phyloP scores from a whole-genome alignment of 1,284 basidiomycete genomes.

The Trichosporon ovoides region DNA sequence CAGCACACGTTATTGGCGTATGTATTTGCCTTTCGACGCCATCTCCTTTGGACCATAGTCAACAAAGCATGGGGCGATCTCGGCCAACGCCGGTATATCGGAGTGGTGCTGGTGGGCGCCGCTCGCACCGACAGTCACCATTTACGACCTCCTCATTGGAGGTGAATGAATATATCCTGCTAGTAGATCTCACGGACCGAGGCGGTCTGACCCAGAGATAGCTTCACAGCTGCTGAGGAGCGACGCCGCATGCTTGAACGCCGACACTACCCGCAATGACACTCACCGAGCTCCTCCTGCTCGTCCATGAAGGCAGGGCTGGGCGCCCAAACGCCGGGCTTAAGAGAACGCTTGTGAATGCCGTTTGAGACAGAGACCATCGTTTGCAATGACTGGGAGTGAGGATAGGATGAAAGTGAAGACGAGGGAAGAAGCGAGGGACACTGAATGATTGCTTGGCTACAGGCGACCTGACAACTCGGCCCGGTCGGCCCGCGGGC shows the following conservation, averaged over 20 bases:
- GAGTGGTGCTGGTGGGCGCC: background rate
- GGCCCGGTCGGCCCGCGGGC: background rate
- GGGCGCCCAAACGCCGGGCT: conserved; percentile 74
- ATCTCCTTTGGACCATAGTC: too few species aligned
- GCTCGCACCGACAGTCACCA: too few species aligned
- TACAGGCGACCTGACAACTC: background rate
- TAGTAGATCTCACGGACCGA: too few species aligned
- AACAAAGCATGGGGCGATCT: too few species aligned
- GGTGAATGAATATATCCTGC: too few species aligned
- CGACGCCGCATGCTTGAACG: too few species aligned
- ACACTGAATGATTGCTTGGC: background rate
- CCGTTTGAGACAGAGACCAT: conserved; percentile 22
- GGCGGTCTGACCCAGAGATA: too few species aligned
- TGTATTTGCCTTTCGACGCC: too few species aligned
- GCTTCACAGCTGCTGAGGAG: too few species aligned
- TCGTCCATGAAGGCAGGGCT: conserved; percentile 78
- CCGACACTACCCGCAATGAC: background rate
- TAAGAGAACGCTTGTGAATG: conserved; percentile 55
- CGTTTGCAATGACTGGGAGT: background rate
- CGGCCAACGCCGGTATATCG: conserved; percentile 35
- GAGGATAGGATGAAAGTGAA: background rate
- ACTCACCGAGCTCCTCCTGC: conserved; percentile 73
- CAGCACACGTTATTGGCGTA: too few species aligned
- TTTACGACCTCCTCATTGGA: too few species aligned
- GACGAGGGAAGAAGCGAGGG: background rate